Base-by-base conservation (phyloP, 305 asterid species). In the Coffea humblotiana region DNA sequence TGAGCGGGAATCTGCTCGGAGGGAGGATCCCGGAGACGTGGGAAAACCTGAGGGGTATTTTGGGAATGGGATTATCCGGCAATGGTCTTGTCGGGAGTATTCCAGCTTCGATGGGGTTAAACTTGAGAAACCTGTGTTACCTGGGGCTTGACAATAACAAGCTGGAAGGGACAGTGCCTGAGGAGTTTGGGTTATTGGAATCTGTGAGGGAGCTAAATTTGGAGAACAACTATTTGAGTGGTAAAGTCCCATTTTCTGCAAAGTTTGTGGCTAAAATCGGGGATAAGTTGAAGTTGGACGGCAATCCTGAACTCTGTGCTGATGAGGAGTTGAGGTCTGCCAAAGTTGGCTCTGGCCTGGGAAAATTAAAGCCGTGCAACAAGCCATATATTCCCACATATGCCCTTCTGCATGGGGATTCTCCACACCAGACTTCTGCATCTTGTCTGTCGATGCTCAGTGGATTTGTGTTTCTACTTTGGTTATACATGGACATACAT, bases 1-100 rank as follows among this genome's bases (percentile, higher is more conserved):
- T 92, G 86, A 91, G 90, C 54, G 92, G 97, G 64, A 94, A 90
- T 56, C 63, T 70, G 19, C 88, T 94, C 5, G 98, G 97, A 82
- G 97, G 97, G 86, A 78, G 76, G 60, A 91, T 94, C 47, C 97
- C 97, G 27, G 97, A 92, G 71, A 92, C 85, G 54, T 94, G 97
- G 94, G 88, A 48, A 45, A 86, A 88, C 14, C 85, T 91, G 11
- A 88, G 86, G 88, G 90, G 90, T n/a, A 81, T 92, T 69, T 63
- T 40, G 82, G 93, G 89, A 65, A 82, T 94, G 6, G 98, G 97
- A 67, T 83, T 94, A 5, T 91, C 98, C 0, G 80, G 76, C 19
- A 47, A 84, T 27, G 96, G 96, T 65, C 93, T 94, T 32, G 83
- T 90, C 60, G 98, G 98, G 76, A 79, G 79, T 10, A 91, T 94